These are phyloP conservation scores for Alternaria alternata DNA, from an alignment of 2,329 filamentous ascomycete genomes.

Conservation along the genomic window DNA sequence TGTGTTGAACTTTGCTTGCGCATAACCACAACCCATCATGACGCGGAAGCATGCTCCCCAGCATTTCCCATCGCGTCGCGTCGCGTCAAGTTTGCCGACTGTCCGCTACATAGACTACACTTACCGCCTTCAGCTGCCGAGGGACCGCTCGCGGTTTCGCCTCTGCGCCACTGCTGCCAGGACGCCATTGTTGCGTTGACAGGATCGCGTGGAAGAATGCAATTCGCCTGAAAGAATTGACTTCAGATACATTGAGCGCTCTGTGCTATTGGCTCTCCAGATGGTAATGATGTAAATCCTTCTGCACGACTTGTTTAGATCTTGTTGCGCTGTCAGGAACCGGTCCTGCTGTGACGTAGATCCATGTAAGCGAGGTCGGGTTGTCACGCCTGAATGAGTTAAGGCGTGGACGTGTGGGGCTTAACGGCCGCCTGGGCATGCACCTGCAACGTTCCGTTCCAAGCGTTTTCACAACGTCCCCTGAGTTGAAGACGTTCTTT, in stretches of 20 bases:
- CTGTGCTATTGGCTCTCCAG: conserved; percentile 18
- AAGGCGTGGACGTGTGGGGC: conserved; percentile 20
- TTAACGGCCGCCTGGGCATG: conserved; percentile 12
- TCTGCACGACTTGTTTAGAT: conserved; percentile 2
- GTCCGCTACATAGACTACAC: neutral
- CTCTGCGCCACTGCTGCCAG: conserved; percentile 11
- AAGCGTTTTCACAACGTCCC: conserved; percentile 9
- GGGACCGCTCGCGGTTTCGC: conserved; percentile 1
- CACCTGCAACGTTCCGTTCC: conserved; percentile 16
- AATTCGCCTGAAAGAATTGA: conserved; percentile 13
- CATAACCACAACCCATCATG: neutral
- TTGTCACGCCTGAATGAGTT: conserved; percentile 21
- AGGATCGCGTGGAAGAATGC: conserved; percentile 23
- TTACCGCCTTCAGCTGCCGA: neutral
- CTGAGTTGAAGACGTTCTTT: conserved; percentile 1
- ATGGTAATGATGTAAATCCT: conserved; percentile 33
- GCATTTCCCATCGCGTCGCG: neutral
- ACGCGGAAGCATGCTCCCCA: neutral
- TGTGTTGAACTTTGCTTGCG: neutral
- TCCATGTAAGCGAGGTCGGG: conserved; percentile 11
- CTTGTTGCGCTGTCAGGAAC: conserved; percentile 19
- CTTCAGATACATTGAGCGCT: conserved; percentile 17
- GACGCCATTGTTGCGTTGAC: conserved; percentile 16
- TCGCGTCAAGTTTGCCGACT: neutral
- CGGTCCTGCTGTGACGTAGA: conserved; percentile 18